Evolutionary conservation across 2,329 filamentous ascomycete species (phyloP).

Genomic region (Penicillium sp.): DNA sequence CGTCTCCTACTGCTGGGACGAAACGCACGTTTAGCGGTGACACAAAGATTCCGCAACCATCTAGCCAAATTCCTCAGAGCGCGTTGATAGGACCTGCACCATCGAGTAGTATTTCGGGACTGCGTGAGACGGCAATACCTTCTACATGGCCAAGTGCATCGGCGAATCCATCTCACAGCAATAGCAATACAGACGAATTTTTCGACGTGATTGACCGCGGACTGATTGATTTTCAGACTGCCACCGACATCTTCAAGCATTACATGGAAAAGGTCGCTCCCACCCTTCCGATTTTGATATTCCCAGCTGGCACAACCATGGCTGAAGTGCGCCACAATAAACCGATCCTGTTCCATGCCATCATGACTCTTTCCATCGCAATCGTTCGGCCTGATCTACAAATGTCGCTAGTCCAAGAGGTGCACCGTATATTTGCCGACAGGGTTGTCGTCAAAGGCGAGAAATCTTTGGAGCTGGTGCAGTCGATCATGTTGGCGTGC

Average conservation of each 20-base stretch:
- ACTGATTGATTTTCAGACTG: constrained; percentile 50
- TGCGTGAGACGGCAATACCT: neutral
- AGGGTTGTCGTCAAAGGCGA: constrained; percentile 70
- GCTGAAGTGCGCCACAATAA: constrained; percentile 54
- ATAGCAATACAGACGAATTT: constrained; percentile 24
- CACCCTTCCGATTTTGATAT: constrained; percentile 56
- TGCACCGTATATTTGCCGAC: constrained; percentile 70
- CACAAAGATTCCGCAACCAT: constrained; percentile 17
- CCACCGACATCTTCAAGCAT: constrained; percentile 54
- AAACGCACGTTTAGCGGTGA: constrained; percentile 31
- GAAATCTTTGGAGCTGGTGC: constrained; percentile 78
- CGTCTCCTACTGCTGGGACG: constrained; percentile 22
- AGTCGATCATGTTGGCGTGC: constrained; percentile 69
- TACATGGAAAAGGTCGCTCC: constrained; percentile 54
- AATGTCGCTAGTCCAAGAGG: constrained; percentile 60
- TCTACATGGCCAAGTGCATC: neutral
- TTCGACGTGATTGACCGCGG: constrained; percentile 48
- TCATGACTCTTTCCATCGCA: constrained; percentile 53
- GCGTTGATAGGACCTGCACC: neutral
- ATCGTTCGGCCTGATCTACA: constrained; percentile 55
- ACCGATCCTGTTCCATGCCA: constrained; percentile 57
- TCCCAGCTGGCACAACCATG: constrained; percentile 52
- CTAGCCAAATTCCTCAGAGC: constrained; percentile 5
- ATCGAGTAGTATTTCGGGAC: neutral
- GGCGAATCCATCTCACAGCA: neutral